Conservation (phyloP, 345 rosid genomes). For the Microcos paniculata region DNA sequence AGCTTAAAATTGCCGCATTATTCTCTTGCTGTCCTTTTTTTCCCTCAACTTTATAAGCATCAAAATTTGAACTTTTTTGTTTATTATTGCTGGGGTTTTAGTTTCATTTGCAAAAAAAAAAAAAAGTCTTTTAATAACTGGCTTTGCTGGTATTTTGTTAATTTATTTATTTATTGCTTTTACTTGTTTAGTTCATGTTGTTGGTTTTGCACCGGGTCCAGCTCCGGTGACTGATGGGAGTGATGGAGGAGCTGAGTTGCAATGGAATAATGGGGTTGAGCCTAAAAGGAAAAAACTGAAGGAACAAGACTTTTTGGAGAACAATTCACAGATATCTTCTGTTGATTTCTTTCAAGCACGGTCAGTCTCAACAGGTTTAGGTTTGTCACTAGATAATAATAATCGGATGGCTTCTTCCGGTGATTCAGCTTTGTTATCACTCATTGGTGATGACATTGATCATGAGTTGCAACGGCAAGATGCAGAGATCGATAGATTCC, state of each 20-base stretch:
- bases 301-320: conserved; percentile 73
- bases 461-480: conserved; percentile 64
- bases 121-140: neutral
- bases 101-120: neutral
- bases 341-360: conserved; percentile 65
- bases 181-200: conserved; percentile 64
- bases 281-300: conserved; percentile 54
- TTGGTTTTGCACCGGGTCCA: conserved; percentile 75
- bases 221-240: conserved; percentile 46
- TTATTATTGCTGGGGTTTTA: neutral
- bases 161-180: neutral
- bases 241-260: conserved; percentile 54
- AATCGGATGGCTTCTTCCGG: conserved; percentile 52
- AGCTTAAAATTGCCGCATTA: neutral
- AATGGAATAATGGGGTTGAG: conserved; percentile 60
- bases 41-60: neutral
- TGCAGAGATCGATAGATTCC: conserved; percentile 67
- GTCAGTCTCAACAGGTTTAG: conserved; percentile 84
- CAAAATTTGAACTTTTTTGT: neutral
- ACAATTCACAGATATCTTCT: conserved; percentile 70
- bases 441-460: conserved; percentile 64
- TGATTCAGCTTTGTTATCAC: conserved; percentile 62
- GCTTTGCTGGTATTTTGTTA: neutral
- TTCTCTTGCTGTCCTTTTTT: neutral
- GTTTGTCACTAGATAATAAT: conserved; percentile 68